A percentile compares a stretch with the other conserved stretches of the same genome.
These are phyloP conservation scores for Ochromonas danica DNA, from an alignment of 108 stramenopile species.

Conservation along the genomic window DNA sequence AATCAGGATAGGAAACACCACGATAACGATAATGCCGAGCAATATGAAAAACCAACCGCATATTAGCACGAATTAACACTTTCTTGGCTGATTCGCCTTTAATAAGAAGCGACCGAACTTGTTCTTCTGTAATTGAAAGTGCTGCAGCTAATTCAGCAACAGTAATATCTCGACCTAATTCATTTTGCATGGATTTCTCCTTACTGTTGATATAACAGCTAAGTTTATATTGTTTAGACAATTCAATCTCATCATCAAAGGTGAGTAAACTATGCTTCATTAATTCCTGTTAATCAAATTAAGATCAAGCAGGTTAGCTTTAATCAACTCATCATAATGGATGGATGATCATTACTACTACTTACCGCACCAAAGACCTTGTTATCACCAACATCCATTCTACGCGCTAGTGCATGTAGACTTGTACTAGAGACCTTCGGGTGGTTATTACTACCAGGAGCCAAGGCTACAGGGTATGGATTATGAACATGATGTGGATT, in stretches of 20 bases:
- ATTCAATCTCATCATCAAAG: not conserved
- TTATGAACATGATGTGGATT: too few species aligned
- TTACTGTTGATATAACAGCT: not conserved
- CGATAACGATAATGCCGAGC: constrained; percentile 77
- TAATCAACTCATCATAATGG: too few species aligned
- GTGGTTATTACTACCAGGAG: too few species aligned
- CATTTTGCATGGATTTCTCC: not conserved
- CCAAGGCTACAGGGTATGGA: too few species aligned
- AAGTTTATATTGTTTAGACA: not conserved
- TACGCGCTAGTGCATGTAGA: too few species aligned
- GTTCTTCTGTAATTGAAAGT: not conserved
- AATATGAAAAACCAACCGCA: constrained; percentile 81
- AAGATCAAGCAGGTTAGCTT: too few species aligned
- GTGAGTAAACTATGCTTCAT: not conserved
- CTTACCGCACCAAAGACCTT: too few species aligned
- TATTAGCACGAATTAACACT: constrained; percentile 70
- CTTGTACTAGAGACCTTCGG: too few species aligned
- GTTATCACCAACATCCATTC: too few species aligned
- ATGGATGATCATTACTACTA: too few species aligned
- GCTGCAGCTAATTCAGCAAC: not conserved
- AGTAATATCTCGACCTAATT: not conserved
- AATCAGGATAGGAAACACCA: constrained; percentile 78
- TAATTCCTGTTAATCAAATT: constrained; percentile 19
- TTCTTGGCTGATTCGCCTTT: constrained; percentile 1
- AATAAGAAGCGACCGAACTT: not conserved